Percentiles rank a stretch among this genome's conserved stretches.
These are phyloP conservation scores for Syzygium grande DNA, from an alignment of 345 rosid species.

Conservation along the genomic window DNA sequence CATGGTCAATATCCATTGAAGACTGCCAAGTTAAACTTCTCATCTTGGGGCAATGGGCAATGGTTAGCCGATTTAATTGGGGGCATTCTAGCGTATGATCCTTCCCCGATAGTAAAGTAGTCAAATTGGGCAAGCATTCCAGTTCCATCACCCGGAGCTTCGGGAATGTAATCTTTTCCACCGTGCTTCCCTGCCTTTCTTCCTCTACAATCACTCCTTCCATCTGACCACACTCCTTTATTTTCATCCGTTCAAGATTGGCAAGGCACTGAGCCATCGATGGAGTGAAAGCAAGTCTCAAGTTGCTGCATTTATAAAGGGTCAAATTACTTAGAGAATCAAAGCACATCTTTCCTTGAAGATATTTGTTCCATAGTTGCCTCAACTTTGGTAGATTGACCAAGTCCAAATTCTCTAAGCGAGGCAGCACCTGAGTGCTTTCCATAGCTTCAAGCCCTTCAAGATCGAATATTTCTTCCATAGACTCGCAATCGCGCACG, in stretches of 20 bases:
- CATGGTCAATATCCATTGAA: too few species aligned
- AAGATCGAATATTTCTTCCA: neutral
- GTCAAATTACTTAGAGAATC: neutral
- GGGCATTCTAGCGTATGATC: neutral
- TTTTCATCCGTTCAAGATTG: neutral
- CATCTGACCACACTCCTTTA: neutral
- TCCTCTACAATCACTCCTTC: neutral
- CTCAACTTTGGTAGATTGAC: neutral
- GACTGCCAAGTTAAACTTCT: too few species aligned
- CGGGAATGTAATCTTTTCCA: neutral
- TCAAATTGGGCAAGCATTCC: neutral
- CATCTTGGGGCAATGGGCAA: neutral
- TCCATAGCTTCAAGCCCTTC: neutral
- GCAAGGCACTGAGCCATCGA: neutral
- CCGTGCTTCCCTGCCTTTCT: neutral
- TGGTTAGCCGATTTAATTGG: rapidly evolving
- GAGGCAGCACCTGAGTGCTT: rapidly evolving
- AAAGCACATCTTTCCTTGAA: neutral
- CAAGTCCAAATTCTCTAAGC: rapidly evolving
- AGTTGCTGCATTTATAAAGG: neutral
- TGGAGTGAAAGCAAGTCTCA: neutral
- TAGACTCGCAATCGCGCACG: neutral
- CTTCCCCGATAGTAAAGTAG: neutral
- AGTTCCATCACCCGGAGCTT: rapidly evolving
- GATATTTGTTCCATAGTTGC: neutral